Conservation (phyloP, 805 yeast species). For the Monosporozyma siamensis region DNA sequence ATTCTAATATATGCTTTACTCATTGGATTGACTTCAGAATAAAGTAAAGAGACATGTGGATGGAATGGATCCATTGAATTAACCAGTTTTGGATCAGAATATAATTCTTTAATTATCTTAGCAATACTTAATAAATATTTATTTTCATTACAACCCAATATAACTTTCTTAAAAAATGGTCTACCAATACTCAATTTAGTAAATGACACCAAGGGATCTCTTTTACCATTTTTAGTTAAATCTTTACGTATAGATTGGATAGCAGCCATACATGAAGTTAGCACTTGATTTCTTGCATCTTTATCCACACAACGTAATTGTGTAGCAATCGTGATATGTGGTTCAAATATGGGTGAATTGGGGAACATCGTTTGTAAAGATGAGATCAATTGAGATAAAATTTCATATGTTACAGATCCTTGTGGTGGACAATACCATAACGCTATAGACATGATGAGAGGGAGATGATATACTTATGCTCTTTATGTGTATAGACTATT, state of each 20-base stretch:
- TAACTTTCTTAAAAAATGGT: slow-evolving; percentile 23
- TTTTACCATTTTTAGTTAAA: slow-evolving; percentile 6
- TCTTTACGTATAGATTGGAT: slow-evolving; percentile 31
- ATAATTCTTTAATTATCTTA: slow-evolving; percentile 45
- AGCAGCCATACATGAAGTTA: slow-evolving; percentile 49
- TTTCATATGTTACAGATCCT: slow-evolving; percentile 45
- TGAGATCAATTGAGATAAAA: slow-evolving; percentile 48
- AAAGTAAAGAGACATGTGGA: slow-evolving; percentile 67
- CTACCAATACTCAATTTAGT: slow-evolving; percentile 21
- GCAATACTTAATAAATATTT: slow-evolving; percentile 30
- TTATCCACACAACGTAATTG: slow-evolving; percentile 41
- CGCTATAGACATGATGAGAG: slow-evolving; percentile 47
- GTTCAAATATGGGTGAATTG: slow-evolving; percentile 59
- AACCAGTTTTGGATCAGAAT: slow-evolving; percentile 26
- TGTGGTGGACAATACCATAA: slow-evolving; percentile 69
- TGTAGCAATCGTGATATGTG: slow-evolving; percentile 72
- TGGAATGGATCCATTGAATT: slow-evolving; percentile 35
- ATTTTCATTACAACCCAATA: slow-evolving; percentile 21
- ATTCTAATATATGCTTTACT: slow-evolving; percentile 58
- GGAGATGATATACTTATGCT: no score
- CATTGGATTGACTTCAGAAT: slow-evolving; percentile 55
- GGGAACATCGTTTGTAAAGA: slow-evolving; percentile 65
- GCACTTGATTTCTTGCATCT: slow-evolving; percentile 49
- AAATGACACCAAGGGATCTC: slow-evolving; percentile 18
- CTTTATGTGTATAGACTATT: no score